Base-by-base conservation (phyloP, 768 basidiomycete genomes). In the Boletus sensibilis region DNA sequence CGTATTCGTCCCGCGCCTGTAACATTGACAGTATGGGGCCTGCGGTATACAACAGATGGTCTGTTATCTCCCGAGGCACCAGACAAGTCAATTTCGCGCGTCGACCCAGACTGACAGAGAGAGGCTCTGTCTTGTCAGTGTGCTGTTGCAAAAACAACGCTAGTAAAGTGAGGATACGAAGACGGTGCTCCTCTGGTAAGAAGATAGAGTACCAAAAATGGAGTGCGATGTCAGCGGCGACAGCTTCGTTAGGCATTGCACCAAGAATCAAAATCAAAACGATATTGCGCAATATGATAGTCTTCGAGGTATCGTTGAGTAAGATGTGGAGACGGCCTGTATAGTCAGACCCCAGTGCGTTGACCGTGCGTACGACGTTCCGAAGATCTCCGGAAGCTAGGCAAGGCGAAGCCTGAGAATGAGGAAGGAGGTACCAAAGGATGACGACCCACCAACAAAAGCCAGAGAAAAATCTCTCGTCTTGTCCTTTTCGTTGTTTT, bases 201-300 rank as follows among this genome's bases (percentile, higher is more conserved):
- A 75, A 76, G 4, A 65, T 66, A 7, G 80, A 82, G 52, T 76
- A 78, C 76, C 77, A 80, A 42, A 78, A 74, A 53, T 81, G 80
- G 20, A 81, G 68, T 5, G 78, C 78, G 3, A 74, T 61, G 43
- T 81, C 79, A 1, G 72, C 78, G 1, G 75, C 76, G 18, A 72
- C 43, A 4, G 34, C 49, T 53, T 64, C 50, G 29, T 78, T 71
- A 0, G 67, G 43, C 41, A 73, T 62, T 23, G 59, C 63, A 10
- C 74, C 72, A 4, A 80, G 69, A 25, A 79, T 72, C 6, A 74
- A 64, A 18, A 82, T 71, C 21, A 81, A 53, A 6, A 77, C 43
- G 14, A 80, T 56, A 52, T 76, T 81, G 34, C 80, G 76, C 16
- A 65, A 62, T 14, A 71, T 65, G 14, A 73, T 61, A 4, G 46